Evolutionary conservation across 306 rosid species (phyloP), one percentile per base, ranked within the genome.

Genomic region (Potentilla sterilis): DNA sequence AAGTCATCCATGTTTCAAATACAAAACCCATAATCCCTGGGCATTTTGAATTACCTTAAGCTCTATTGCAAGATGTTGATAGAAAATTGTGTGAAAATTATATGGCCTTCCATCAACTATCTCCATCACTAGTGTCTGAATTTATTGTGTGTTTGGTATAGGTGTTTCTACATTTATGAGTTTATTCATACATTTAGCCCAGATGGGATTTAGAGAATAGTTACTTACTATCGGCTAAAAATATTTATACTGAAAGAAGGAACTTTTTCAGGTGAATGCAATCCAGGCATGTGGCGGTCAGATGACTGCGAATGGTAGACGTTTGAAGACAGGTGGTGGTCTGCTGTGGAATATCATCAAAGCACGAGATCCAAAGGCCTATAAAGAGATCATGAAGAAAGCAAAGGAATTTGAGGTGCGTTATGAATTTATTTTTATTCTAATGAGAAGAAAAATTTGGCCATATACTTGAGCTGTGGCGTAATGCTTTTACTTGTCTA

Each of bases 211-310:
- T 64, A 49, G 67, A 59, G 51, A 59, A 52, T 19, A 63, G 62
- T 10, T 75, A 21, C 44, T 42, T 21, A 61, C 63, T 68, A 35
- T 51, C 19, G 71, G 21, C 40, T 55, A 54, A 51, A 41, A 42
- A 22, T 41, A 22, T 73, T 1, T 9, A 9, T 58, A 2, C 71
- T 64, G 71, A 79, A 80, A 21, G 69, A 75, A 79, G 67, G 35
- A 68, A 13, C 59, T 69, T 22, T 62, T 66, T 69, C 90, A 93
- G 97, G 98, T 94, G 80, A 90, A 91, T 78, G 94, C 92, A 57
- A 78, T 93, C 75, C 91, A 89, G 79, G 78, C 94, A 52, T 91
- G 96, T 69, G 98, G 98, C 67, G 98, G 94, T 77, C 97, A 91
- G 90, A 82, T 68, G 92, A 89, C 94, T 72, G 83, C 83, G 43